Base-by-base conservation (phyloP, 2,329 filamentous ascomycete genomes). In the Calonectria crousiana region DNA sequence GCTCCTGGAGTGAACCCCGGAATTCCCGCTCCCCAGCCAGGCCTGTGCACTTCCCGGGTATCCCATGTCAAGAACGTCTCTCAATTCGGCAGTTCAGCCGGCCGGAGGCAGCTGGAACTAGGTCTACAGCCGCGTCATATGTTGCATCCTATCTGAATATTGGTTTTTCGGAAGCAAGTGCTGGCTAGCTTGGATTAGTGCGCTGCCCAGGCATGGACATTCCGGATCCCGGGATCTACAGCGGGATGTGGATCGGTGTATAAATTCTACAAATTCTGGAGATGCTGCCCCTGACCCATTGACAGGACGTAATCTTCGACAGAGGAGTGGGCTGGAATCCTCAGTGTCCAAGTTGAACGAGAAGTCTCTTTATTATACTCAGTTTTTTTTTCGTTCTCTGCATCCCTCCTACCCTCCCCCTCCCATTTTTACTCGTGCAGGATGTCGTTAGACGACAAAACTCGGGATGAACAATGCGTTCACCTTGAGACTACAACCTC, bases 401-500 rank as follows among this genome's bases (percentile, higher is more conserved):
- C 14, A 60, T 28, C 20, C 13, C 20, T 41, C 13, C 34, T 32
- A 10, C 20, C 30, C 11, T 41, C 16, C 28, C 13, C 28, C 11
- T 26, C 23, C 4, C 44, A 23, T 23, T 60, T 28, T n/a, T 2
- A 41, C 26, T 13, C 11, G 34, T 2, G 14, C 38, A 64, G 5
- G n/a, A 72, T 72, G 70, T 38, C 65, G 11, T 20, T 53, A 8
- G 49, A 62, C 64, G 65, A 64, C 13, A 34, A 47, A 47, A n/a
- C 52, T 44, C 67, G 68, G 36, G 47, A 41, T 26, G 65, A 72
- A 9, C 44, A 51, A 28, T 68, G 66, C 36, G 26, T 68, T 34
- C 70, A 72, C 52, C 47, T 72, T 28, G 70, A 72, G 26, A 64
- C 56, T 6, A 52, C 65, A 10, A 49, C 44, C 34, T 68, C 70